Evolutionary conservation across 2,329 filamentous ascomycete genomes (phyloP).

Genomic region (Aspergillus hortae): DNA sequence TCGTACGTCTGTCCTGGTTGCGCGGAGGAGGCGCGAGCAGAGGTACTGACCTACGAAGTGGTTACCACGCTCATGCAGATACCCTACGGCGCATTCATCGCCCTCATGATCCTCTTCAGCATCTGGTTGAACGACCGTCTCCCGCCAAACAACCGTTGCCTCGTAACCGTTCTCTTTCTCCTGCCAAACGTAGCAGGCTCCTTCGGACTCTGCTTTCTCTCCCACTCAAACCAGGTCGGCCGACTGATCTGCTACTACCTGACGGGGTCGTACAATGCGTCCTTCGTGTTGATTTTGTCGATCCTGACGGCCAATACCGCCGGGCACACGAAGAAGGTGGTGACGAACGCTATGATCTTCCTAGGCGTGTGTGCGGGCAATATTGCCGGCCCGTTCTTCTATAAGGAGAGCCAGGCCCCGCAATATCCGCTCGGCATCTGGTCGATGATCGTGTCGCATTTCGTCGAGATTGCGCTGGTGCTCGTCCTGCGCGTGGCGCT

Average conservation of each 20-base stretch:
- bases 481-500: too few species aligned
- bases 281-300: constrained; percentile 24
- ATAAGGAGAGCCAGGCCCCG: constrained; percentile 23
- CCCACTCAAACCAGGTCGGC: constrained; percentile 13
- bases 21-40: constrained; percentile 17
- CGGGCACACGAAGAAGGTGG: neutral
- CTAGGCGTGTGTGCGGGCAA: constrained; percentile 18
- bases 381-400: constrained; percentile 27
- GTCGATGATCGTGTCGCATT: constrained; percentile 26
- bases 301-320: constrained; percentile 28
- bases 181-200: constrained; percentile 20
- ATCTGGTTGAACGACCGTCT: constrained; percentile 20
- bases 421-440: constrained; percentile 21
- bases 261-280: constrained; percentile 27
- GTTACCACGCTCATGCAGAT: constrained; percentile 36
- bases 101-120: constrained; percentile 18
- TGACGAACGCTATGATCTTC: neutral
- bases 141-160: constrained; percentile 17
- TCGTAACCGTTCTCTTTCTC: constrained; percentile 18
- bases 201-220: constrained; percentile 16
- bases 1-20: constrained; percentile 13
- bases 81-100: constrained; percentile 34
- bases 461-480: too few species aligned
- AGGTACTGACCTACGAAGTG: constrained; percentile 10
- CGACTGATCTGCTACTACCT: constrained; percentile 23